Evolutionary conservation across 306 rosid genomes (phyloP).

Genomic region (Vigna nakashimae): DNA sequence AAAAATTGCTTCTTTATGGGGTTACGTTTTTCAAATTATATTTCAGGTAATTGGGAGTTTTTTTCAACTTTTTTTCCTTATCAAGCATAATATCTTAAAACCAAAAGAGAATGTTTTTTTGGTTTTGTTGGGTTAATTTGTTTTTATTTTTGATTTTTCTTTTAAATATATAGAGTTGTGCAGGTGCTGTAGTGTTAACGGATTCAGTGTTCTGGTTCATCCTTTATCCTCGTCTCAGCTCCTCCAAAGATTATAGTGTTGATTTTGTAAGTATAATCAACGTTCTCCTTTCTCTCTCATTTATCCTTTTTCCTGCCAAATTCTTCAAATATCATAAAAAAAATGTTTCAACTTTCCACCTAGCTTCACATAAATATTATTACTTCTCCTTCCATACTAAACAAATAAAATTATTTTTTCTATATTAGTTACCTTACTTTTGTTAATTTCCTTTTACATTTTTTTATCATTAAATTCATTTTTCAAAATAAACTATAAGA

Average conservation of each 20-base stretch:
- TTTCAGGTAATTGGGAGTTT: constrained; percentile 63
- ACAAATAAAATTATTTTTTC: no score
- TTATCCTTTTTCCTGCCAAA: not conserved
- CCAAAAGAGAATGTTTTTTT: no score
- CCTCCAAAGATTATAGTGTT: constrained; percentile 56
- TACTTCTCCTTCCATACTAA: no score
- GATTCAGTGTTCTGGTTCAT: constrained; percentile 82
- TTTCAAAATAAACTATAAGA: no score
- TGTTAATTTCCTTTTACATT: no score
- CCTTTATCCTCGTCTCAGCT: constrained; percentile 69
- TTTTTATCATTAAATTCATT: no score
- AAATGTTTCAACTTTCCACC: not conserved
- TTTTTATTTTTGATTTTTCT: not conserved
- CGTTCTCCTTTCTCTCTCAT: not conserved
- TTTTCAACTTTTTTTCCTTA: no score
- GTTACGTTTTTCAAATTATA: constrained; percentile 74
- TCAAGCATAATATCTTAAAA: no score
- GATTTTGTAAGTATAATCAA: constrained; percentile 70
- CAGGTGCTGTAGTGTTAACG: constrained; percentile 88
- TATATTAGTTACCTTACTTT: no score
- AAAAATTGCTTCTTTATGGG: constrained; percentile 62
- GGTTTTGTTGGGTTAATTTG: not conserved
- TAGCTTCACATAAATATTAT: constrained; percentile 6
- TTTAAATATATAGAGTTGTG: constrained; percentile 64
- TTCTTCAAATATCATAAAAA: not conserved